Percentiles rank a stretch among this genome's conserved stretches.
Evolutionary conservation across 495 filamentous ascomycete genomes (phyloP).

Genomic region (Parathielavia appendiculata): DNA sequence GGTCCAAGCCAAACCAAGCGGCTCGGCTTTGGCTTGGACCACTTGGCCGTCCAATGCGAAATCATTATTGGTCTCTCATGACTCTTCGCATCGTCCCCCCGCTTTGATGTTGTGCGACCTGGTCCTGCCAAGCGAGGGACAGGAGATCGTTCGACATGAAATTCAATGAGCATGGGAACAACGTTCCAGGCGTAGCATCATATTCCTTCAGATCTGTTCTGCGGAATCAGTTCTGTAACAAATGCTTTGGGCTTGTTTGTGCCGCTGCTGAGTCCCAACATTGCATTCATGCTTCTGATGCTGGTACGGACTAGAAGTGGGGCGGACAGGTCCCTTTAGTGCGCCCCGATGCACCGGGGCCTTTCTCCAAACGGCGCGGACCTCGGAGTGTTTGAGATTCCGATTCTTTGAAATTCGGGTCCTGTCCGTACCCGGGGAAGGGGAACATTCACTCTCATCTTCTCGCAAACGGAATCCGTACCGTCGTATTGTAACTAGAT

Average conservation of each 20-base stretch:
- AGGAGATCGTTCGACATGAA: background rate
- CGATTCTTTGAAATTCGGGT: conserved; percentile 1
- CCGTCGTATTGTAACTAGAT: no score
- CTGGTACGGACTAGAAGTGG: background rate
- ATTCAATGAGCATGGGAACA: no score
- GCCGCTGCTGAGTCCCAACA: no score
- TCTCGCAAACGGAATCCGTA: background rate
- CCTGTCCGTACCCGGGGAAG: no score
- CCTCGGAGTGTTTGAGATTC: conserved; percentile 8
- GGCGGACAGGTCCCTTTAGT: background rate
- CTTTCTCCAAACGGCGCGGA: conserved; percentile 3
- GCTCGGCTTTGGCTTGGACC: background rate
- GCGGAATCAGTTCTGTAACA: no score
- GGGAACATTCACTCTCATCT: no score
- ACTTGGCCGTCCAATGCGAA: background rate
- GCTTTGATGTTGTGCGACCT: conserved; percentile 1
- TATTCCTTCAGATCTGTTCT: no score
- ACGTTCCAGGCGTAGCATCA: no score
- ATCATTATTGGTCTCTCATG: background rate
- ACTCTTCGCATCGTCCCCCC: background rate
- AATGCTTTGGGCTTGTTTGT: no score
- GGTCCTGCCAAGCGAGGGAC: background rate
- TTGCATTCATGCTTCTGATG: no score
- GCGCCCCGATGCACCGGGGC: background rate
- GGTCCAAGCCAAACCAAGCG: conserved; percentile 3